These are phyloP conservation scores for Chlorella ohadii DNA, from an alignment of 139 green algal species.

Conservation along the genomic window DNA sequence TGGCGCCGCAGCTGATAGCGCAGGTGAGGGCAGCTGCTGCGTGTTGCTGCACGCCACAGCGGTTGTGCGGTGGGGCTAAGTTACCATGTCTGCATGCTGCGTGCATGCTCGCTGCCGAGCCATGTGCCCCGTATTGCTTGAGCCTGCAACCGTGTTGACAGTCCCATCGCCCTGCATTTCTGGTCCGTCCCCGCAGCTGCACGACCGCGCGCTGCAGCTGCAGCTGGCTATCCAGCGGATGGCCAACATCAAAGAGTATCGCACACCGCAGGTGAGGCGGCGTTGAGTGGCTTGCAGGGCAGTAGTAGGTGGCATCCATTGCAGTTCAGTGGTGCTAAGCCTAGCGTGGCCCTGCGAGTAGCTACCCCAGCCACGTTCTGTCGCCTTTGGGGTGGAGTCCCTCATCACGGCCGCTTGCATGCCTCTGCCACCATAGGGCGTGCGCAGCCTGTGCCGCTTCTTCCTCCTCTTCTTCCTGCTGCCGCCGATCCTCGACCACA, in stretches of 20 bases:
- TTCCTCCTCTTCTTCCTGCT: slow-evolving; percentile 63
- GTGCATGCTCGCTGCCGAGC: background rate
- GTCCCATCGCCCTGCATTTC: background rate
- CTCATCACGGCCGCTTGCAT: too few species aligned
- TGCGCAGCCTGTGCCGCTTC: slow-evolving; percentile 39
- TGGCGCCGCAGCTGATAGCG: slow-evolving; percentile 15
- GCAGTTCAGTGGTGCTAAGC: too few species aligned
- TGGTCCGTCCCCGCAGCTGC: slow-evolving; percentile 26
- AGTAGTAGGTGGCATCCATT: too few species aligned
- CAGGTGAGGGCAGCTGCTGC: background rate
- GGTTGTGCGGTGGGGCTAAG: too few species aligned
- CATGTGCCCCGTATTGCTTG: too few species aligned
- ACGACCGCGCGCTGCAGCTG: slow-evolving; percentile 31
- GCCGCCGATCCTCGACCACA: too few species aligned
- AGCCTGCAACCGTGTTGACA: too few species aligned
- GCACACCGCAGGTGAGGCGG: slow-evolving; percentile 45
- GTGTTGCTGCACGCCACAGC: too few species aligned
- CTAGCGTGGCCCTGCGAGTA: too few species aligned
- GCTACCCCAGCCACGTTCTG: too few species aligned
- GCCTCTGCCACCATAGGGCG: background rate
- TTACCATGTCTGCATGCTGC: background rate
- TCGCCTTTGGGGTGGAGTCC: too few species aligned
- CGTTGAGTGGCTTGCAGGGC: too few species aligned
- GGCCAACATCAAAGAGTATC: slow-evolving; percentile 66
- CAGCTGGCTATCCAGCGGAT: slow-evolving; percentile 51